Evolutionary conservation across 768 basidiomycete species (phyloP), one percentile per base, ranked within the genome.

Genomic region (Lyophyllum atratum): DNA sequence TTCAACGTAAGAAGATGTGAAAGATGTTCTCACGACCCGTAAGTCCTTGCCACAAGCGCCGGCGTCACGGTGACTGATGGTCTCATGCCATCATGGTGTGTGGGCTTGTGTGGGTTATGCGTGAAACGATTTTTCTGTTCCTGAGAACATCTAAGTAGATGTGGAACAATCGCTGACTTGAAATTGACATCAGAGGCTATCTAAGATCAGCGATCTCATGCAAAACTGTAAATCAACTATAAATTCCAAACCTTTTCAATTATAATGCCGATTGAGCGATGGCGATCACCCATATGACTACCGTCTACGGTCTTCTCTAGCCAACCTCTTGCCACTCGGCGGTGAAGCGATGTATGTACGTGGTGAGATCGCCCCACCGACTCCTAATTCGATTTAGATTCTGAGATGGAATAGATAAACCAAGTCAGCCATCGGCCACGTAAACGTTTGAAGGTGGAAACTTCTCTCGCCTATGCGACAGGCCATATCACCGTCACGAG

Each of bases 1-100:
- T 66, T 61, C 69, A 74, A 78, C 73, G 75, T 78, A 78, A 75
- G 68, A 67, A 52, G 56, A 46, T 47, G 45, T 62, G 61, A 64
- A 53, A 53, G 66, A 62, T 31, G 50, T 74, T 76, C 76, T 68
- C 75, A 76, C 73, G 76, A 62, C 67, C 64, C 66, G 64, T 66
- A 69, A 64, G 61, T 65, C 54, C 64, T 65, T 61, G 67, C 61
- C 67, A 66, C 66, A 67, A 65, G 64, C 60, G 57, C 52, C 56
- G 54, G 62, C 55, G 55, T 61, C 55, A 60, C 54, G 22, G 59
- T 58, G 47, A 55, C 33, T 64, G 56, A 66, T 66, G 65, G 66
- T 61, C 64, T 67, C 64, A 58, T 68, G 73, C 76, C 74, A 75
- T 70, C 66, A 67, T 67, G 74, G 74, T 72, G 71, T 72, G 75